Evolutionary conservation across 257 asterid genomes (phyloP), one percentile per base, ranked within the genome.

Genomic region (Jaltomata sinuosa): DNA sequence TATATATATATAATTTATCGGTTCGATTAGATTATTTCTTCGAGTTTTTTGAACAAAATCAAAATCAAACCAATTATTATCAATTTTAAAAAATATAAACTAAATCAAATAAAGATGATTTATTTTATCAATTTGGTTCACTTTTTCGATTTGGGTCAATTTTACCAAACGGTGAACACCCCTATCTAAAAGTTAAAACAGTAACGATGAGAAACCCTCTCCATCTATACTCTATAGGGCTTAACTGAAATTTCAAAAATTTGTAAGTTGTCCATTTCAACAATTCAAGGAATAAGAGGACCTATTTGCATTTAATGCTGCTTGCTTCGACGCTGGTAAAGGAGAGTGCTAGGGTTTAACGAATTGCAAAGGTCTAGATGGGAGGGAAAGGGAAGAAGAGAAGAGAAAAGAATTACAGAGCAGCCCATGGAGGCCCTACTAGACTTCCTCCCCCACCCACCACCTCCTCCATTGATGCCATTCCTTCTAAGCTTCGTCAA

Each of bases 361-460:
- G 21, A 21, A 36, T 69, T 71, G 15, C 4, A 64, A 12, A 1
- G 0, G n/a, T 64, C 12, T n/a, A 64, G 11, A 14, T 95, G 99
- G 99, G 93, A 10, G 98, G 95, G n/a, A 95, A 95, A 86, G 99
- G 97, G 34, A 79, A 49, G n/a, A 87, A 85, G 85, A 90, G 99
- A 85, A 93, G 97, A 55, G 97, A 94, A 87, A 95, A 93, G 90
- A 94, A 95, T 64, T 95, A 90, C 88, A 83, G 69, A 76, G 97
- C 97, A 6, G 95, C 97, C 7, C 98, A 93, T 77, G 98, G 95
- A 11, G 92, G 91, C 32, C 84, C 83, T 86, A 54, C 81, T 76
- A 89, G 98, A 31, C 98, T 93, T 21, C 98, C 99, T n/a, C 98
- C 98, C 0, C 97, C 99, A 22, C 99, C 98, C 5, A 86, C 81